Evolutionary conservation across 768 basidiomycete species (phyloP).

Genomic region (Tricholoma matsutake): DNA sequence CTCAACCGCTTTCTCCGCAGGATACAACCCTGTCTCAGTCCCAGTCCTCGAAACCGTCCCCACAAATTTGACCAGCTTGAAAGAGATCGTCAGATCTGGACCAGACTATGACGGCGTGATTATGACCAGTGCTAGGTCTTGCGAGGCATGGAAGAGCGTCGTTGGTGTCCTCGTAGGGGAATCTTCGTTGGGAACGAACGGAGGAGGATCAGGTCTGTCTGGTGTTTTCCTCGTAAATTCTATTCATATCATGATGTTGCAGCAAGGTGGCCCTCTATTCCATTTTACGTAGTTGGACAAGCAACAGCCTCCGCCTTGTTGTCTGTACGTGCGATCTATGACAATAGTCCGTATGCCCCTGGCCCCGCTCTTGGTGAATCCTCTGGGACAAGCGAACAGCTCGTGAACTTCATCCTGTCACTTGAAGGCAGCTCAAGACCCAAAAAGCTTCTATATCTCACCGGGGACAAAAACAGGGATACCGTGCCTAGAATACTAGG

Average conservation of each 20-base stretch:
- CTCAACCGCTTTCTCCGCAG: slow-evolving; percentile 45
- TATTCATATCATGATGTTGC: slow-evolving; percentile 4
- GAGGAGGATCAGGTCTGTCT: slow-evolving; percentile 12
- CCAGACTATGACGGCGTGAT: slow-evolving; percentile 59
- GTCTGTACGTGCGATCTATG: slow-evolving; percentile 28
- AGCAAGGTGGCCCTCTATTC: slow-evolving; percentile 52
- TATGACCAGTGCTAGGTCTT: slow-evolving; percentile 75
- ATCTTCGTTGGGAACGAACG: neutral
- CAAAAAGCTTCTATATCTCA: slow-evolving; percentile 63
- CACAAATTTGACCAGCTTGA: slow-evolving; percentile 46
- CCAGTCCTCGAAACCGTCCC: slow-evolving; percentile 69
- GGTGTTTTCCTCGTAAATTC: neutral
- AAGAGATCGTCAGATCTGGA: slow-evolving; percentile 37
- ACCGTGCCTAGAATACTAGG: slow-evolving; percentile 52
- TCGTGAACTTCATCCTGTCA: slow-evolving; percentile 59
- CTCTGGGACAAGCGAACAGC: slow-evolving; percentile 65
- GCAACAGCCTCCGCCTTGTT: slow-evolving; percentile 52
- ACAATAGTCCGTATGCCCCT: slow-evolving; percentile 23
- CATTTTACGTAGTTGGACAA: slow-evolving; percentile 80
- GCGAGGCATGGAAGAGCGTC: slow-evolving; percentile 64
- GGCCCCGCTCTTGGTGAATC: slow-evolving; percentile 39
- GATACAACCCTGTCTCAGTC: slow-evolving; percentile 56
- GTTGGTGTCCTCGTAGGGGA: slow-evolving; percentile 23
- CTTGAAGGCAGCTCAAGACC: slow-evolving; percentile 22
- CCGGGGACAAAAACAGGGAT: slow-evolving; percentile 85